Base-by-base conservation (phyloP, 805 yeast species). In the Lachancea nothofagi region DNA sequence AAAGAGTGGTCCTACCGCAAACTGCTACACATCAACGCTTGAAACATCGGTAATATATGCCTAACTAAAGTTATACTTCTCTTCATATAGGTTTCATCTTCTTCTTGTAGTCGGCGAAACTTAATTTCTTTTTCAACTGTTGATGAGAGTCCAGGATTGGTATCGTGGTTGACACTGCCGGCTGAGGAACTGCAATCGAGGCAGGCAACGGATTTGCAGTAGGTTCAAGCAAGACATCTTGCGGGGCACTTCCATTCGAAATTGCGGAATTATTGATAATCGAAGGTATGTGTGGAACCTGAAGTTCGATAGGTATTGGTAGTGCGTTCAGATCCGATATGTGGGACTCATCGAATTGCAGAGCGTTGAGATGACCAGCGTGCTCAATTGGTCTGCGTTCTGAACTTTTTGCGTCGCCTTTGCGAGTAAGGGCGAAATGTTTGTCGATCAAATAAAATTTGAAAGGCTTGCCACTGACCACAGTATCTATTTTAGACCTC, bases 91-190 rank as follows among this genome's bases (percentile, higher is more conserved):
- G 52, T 33, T 48, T 48, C 21, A 41, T 51, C 39, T 60, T 59
- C 41, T 59, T 61, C 40, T 58, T 57, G 35, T 62, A 62, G 39
- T 62, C 66, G n/a, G 66, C 66, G 46, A 62, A 61, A 36, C 62
- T 56, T 34, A 62, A 40, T 31, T 62, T 62, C 42, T 62, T 62
- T 38, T 61, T 62, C 13, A 43, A 17, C 12, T 38, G 30, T 20
- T 24, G 24, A 25, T 17, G 41, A 22, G 38, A 5, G 23, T 34
- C 36, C 24, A 32, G 7, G 27, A 26, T 4, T 12, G 33, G 22
- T 12, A 13, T 23, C 22, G 23, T 18, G 10, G 33, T 23, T 12
- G 17, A 21, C 19, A 21, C 21, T 8, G 21, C 27, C 18, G 23
- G 19, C 15, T 10, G 29, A 8, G 12, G 24, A n/a, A 7, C 19